Base-by-base conservation (phyloP, 73 alveolate genomes). In the Halteria grandinella region DNA sequence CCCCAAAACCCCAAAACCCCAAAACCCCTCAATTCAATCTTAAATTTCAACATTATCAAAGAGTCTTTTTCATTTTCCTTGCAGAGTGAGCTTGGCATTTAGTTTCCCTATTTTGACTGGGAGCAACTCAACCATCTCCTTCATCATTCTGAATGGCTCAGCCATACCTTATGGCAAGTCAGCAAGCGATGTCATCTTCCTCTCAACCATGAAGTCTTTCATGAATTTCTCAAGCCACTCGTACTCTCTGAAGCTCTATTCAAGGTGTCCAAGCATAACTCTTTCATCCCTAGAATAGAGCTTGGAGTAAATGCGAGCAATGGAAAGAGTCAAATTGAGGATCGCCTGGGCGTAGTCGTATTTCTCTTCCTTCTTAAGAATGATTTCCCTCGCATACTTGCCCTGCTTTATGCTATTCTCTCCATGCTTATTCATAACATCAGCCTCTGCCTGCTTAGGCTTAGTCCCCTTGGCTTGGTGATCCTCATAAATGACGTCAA, bases 401-500 rank as follows among this genome's bases (percentile, higher is more conserved):
- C 92, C 91, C 72, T 83, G 85, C 44, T 63, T 48, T 18, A 96
- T 87, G 5, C 97, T 64, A 17, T 57, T 79, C 37, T 64, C 86
- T 37, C 97, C 97, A 20, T 69, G 44, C 39, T 66, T 69, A 85
- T 91, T 92, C 79, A 89, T 81, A 69, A 93, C 91, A 32, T 94
- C 97, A 18, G 89, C 55, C 76, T 94, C 92, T 53, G 76, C 88
- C 62, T 78, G 59, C 82, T 82, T 85, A 28, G 95, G 87, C 18
- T 89, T 86, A 69, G 86, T 85, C 41, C 75, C 72, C 36, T 76
- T 85, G 29, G 54, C 76, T 37, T 90, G 51, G 27, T 86, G 74
- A 52, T 81, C 79, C 37, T 88, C 89, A 59, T 84, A 89, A 66
- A 91, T 95, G 41, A 94, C 78, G 52, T 97, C 99, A 84, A 90